phyloP scores from a whole-genome alignment of 2,329 filamentous ascomycete genomes.

The Orbilia ellipsospora region DNA sequence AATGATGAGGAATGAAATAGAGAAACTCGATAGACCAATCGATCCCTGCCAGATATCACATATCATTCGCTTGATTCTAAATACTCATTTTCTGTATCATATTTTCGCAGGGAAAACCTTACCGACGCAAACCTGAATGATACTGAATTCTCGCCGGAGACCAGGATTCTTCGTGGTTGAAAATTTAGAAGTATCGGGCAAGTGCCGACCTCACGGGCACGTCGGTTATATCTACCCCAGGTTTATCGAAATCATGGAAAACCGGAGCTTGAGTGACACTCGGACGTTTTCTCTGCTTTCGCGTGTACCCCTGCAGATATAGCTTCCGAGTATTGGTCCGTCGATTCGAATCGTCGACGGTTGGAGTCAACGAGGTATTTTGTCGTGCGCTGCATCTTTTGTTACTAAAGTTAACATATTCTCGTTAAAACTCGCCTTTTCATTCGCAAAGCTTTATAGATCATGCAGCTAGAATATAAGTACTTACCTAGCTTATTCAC shows the following conservation, averaged over 20 bases:
- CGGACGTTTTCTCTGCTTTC: too few species aligned
- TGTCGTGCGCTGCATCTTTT: too few species aligned
- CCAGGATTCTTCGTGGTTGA: neutral
- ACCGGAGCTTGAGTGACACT: neutral
- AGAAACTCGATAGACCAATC: slow-evolving; percentile 28
- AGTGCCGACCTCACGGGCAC: slow-evolving; percentile 2
- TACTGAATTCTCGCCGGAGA: neutral
- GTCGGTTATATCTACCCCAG: too few species aligned
- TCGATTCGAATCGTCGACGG: too few species aligned
- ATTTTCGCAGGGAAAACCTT: neutral
- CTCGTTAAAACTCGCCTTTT: too few species aligned
- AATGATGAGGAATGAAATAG: neutral
- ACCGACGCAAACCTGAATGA: neutral
- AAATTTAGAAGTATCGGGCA: neutral
- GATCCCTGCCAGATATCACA: slow-evolving; percentile 11
- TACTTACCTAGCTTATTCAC: too few species aligned
- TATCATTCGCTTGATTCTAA: neutral
- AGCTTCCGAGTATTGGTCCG: too few species aligned
- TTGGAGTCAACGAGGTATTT: too few species aligned
- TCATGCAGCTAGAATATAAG: too few species aligned
- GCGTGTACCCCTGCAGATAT: too few species aligned
- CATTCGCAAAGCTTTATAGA: too few species aligned
- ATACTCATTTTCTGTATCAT: neutral
- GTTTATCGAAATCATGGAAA: neutral
- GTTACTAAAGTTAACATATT: too few species aligned